Base-by-base conservation (phyloP, 768 basidiomycete species). In the Hypsizygus marmoreus region DNA sequence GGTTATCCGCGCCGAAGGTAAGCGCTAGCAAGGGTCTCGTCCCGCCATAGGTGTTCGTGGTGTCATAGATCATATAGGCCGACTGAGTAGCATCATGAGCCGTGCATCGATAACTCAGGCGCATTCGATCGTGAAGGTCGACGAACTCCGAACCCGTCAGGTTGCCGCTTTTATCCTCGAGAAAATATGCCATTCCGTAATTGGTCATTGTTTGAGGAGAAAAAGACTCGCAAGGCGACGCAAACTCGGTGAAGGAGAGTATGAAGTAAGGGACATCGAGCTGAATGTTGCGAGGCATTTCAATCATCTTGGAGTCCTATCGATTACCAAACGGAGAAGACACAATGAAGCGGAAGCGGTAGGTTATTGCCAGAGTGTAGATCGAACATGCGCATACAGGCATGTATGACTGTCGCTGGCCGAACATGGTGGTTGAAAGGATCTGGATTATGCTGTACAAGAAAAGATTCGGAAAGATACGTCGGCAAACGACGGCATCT, bases 101-200 rank as follows among this genome's bases (percentile, higher is more conserved):
- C 7, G 76, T 81, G 49, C 79, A 75, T 26, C 75, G 72, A 44
- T 81, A 66, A 40, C 58, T 61, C 50, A 84, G 65, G 23, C 67
- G 67, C 58, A 84, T 71, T 14, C 85, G 81, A 37, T 79, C 80
- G 61, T 86, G 70, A 51, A 85, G 68, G 63, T 88, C 86, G 38
- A 74, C 58, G 56, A 82, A 88, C 14, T 81, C 76, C 3, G 82
- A 76, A 26, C 75, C 80, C 10, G 68, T 65, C 28, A 82, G 62
- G 26, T 57, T 63, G 4, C 83, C 84, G 5, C 76, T 77, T 44
- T 68, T 77, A 66, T 87, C 85, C 58, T 84, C 81, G 45, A 88
- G 77, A 54, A 86, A 76, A 62, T 68, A 78, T 29, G 82, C 79
- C 55, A 84, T 67, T 45, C 77, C 79, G 49, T 78, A 81, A 44